phyloP scores from a whole-genome alignment of 1,139 yeast genomes.

The Yamadazyma sp. region DNA sequence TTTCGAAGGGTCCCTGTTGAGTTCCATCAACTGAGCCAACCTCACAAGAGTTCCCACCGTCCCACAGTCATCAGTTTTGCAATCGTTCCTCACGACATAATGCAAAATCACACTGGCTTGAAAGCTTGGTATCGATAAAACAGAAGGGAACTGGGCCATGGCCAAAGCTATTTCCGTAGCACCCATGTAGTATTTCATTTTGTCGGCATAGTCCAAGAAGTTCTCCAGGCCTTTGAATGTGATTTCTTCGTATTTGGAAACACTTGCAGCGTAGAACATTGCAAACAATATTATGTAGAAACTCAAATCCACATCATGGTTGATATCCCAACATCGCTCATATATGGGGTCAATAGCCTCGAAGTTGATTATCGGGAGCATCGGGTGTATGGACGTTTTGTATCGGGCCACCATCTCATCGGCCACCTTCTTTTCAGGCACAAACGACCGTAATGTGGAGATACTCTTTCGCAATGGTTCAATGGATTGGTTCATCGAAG shows the following conservation, averaged over 20 bases:
- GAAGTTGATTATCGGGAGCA: constrained; percentile 11
- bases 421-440: constrained; percentile 7
- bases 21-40: constrained; percentile 10
- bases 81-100: constrained; percentile 12
- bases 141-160: constrained; percentile 10
- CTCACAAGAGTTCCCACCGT: constrained; percentile 9
- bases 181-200: constrained; percentile 10
- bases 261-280: constrained; percentile 12
- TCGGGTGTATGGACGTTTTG: constrained; percentile 10
- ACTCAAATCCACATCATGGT: constrained; percentile 3
- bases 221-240: not conserved
- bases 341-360: constrained; percentile 7
- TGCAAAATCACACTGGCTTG: constrained; percentile 10
- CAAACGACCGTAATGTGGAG: constrained; percentile 5
- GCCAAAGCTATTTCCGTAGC: constrained; percentile 12
- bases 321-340: constrained; percentile 10
- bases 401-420: constrained; percentile 9
- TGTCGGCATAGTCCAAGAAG: constrained; percentile 4
- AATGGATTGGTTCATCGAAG: not conserved
- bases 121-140: constrained; percentile 6
- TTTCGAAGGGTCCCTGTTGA: constrained; percentile 12
- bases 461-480: constrained; percentile 3
- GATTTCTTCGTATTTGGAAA: constrained; percentile 10
- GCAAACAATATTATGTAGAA: constrained; percentile 10
- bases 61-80: constrained; percentile 12